Base-by-base conservation (phyloP, 2,329 filamentous ascomycete species). In the Nectriaceae sp. region DNA sequence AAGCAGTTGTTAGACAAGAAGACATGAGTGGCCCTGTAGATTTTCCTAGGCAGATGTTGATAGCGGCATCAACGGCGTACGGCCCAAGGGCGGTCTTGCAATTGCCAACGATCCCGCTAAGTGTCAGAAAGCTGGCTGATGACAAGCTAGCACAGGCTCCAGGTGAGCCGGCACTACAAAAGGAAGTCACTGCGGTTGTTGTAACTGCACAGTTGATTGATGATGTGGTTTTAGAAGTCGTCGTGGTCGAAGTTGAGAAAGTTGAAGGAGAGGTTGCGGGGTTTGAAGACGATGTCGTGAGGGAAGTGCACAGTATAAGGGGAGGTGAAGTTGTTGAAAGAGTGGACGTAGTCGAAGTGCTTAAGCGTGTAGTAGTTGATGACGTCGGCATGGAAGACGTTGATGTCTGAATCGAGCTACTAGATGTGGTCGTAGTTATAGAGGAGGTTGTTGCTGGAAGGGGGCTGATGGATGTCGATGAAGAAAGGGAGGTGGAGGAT, bases 1-100 rank as follows among this genome's bases (percentile, higher is more conserved):
- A 46, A 4, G 50, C 50, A 15, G 42, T 48, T 11, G 39, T 13
- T 6, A 54, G 41, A 22, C 49, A 51, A 4, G 44, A 42, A n/a
- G 49, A 51, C 46, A 19, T 48, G 5, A 16, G 13, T 36, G 33
- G 8, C 33, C 37, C 21, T 39, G 37, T 11, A 40, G 37, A 35
- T 40, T 15, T n/a, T n/a, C n/a, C n/a, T 6, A 42, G 26, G 26
- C 51, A 40, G 20, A 48, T 51, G 5, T 45, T 46, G 3, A 39
- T 21, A 35, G 47, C 35, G 16, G 42, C 45, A 13, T 48, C 51
- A 22, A 38, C 39, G 8, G 38, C 48, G 26, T 40, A 54, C 4
- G 52, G 48, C 5, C 52, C 52, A 16, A 54, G 48, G 11, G 42
- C 36, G 15, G 39, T 16, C 10, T 42, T 41, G 31, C 52, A 54